phyloP scores from a whole-genome alignment of 257 asterid genomes.

The Ajuga chamaepitys region DNA sequence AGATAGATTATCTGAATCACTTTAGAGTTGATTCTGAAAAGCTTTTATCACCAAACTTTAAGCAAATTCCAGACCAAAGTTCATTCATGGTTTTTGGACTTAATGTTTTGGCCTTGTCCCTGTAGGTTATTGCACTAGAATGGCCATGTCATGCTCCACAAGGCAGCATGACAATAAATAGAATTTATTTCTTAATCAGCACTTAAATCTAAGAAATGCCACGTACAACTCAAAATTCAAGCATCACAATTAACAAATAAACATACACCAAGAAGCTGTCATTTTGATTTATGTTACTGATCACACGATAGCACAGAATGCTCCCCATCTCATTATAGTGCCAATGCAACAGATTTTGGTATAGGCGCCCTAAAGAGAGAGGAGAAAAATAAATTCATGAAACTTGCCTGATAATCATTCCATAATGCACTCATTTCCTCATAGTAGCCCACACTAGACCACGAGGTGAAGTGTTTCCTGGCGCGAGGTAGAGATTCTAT shows the following conservation, averaged over 20 bases:
- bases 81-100: too few species aligned
- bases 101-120: background rate
- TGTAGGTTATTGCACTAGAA: background rate
- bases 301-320: background rate
- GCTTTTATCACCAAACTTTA: too few species aligned
- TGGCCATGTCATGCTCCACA: background rate
- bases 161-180: background rate
- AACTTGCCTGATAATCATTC: conserved; percentile 76
- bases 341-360: background rate
- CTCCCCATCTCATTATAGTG: background rate
- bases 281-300: background rate
- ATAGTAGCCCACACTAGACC: conserved; percentile 80
- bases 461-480: conserved; percentile 87
- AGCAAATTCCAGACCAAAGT: too few species aligned
- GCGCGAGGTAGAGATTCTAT: conserved; percentile 71
- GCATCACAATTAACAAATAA: background rate
- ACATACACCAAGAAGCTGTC: background rate
- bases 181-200: background rate
- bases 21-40: too few species aligned
- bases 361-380: background rate
- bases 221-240: background rate
- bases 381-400: conserved; percentile 4
- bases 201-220: background rate
- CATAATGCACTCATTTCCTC: conserved; percentile 69
- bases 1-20: too few species aligned